Evolutionary conservation across 2,329 filamentous ascomycete species (phyloP), one percentile per base, ranked within the genome.

Genomic region (Pseudogymnoascus sp.): DNA sequence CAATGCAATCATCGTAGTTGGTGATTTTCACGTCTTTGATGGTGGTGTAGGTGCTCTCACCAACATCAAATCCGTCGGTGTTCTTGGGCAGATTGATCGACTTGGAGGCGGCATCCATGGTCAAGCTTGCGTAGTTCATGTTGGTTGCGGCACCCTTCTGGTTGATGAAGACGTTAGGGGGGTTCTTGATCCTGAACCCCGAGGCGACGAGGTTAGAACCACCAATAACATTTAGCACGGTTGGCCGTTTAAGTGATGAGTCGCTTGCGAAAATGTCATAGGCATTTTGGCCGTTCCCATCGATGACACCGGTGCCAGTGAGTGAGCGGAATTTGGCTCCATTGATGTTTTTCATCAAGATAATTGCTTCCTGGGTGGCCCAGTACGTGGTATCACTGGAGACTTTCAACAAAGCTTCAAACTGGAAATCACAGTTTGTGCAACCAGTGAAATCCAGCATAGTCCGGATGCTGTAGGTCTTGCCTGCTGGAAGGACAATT

Each of bases 1-100:
- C 77, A 1, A 79, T 72, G 63, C 78, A 80, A 69, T 79, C 77
- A 61, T 78, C 76, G 62, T 77, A 73, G 64, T 78, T 79, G 44
- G 68, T 70, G 16, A 79, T 73, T 0, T 68, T 68, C 40, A 75
- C 70, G 59, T 75, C 68, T 21, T 67, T 68, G 50, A 79, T 70
- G 5, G 73, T 74, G 1, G 77, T 75, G 42, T 74, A 70, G 3
- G 73, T 74, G 28, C 73, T 73, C 6, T 68, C 67, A 12, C 75
- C 75, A 56, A 79, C 72, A 44, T 78, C 77, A 64, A 79, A 78
- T 4, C 77, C 77, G 63, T 78, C 77, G 0, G 47, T 56, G 25
- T 56, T 56, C 47, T 56, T 56, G 74, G 79, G 67, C 1, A 64
- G 63, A 25, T 76, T 77, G 28, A 64, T 64, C 4, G 74, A 78